phyloP scores from a whole-genome alignment of 1,284 basidiomycete species.

The Cutaneotrichosporon mucoides region DNA sequence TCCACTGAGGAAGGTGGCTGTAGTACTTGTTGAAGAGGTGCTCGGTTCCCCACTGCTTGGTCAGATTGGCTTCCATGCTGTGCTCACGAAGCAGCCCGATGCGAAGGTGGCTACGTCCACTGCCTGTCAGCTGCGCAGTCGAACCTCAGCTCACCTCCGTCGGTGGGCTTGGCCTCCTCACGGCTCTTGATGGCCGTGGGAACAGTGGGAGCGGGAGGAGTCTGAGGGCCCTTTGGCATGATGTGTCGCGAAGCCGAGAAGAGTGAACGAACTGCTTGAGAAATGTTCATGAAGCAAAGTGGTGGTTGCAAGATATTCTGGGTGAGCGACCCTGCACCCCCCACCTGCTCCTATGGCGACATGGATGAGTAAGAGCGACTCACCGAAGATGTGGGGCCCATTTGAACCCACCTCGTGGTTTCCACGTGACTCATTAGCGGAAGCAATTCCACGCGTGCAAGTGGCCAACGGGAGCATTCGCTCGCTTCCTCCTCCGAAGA shows the following conservation, averaged over 20 bases:
- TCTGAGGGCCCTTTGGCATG: constrained; percentile 27
- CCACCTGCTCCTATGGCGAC: no score
- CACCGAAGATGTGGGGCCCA: no score
- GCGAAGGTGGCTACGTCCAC: constrained; percentile 73
- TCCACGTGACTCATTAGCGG: neutral
- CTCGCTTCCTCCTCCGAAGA: neutral
- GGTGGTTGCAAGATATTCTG: no score
- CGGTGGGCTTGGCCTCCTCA: constrained; percentile 33
- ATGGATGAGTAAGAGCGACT: no score
- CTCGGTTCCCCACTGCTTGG: constrained; percentile 67
- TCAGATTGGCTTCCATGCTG: neutral
- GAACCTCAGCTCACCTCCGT: constrained; percentile 36
- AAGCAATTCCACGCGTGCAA: neutral
- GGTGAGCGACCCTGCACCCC: no score
- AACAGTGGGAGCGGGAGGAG: constrained; percentile 48
- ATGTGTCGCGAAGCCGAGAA: neutral
- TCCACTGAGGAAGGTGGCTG: constrained; percentile 56
- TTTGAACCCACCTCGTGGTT: no score
- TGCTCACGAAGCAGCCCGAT: constrained; percentile 59
- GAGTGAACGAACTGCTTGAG: no score
- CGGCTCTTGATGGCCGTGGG: constrained; percentile 46
- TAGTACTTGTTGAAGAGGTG: constrained; percentile 81
- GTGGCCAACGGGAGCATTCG: neutral
- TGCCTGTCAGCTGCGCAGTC: constrained; percentile 11
- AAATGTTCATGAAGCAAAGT: no score